Conservation (phyloP, 2,329 filamentous ascomycete species). For the Dendryphion nanum region DNA sequence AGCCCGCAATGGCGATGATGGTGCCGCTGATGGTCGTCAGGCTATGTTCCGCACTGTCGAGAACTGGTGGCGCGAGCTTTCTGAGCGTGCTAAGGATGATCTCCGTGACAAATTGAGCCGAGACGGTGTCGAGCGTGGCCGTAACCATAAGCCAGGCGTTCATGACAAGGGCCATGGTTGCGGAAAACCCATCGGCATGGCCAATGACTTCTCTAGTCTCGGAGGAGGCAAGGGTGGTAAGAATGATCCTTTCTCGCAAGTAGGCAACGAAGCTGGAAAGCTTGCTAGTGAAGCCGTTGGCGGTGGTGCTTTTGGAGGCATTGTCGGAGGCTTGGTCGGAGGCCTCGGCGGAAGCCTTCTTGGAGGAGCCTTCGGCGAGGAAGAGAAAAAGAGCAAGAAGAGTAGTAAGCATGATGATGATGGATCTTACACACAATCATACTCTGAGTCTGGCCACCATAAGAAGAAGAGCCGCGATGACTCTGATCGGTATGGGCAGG, state of each 20-base stretch:
- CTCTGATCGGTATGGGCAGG: conserved; percentile 58
- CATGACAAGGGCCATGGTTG: conserved; percentile 84
- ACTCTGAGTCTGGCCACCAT: conserved; percentile 61
- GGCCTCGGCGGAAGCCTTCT: conserved; percentile 62
- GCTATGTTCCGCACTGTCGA: conserved; percentile 79
- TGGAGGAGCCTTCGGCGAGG: conserved; percentile 55
- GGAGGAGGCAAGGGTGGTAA: conserved; percentile 45
- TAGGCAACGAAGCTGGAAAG: conserved; percentile 45
- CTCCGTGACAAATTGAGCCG: conserved; percentile 75
- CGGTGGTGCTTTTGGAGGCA: conserved; percentile 65
- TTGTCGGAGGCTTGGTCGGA: conserved; percentile 67
- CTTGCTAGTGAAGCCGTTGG: conserved; percentile 60
- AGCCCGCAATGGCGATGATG: conserved; percentile 67
- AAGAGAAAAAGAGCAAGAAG: conserved; percentile 55
- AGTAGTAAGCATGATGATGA: conserved; percentile 57
- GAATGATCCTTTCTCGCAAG: conserved; percentile 29
- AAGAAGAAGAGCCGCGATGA: conserved; percentile 29
- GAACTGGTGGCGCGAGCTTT: conserved; percentile 76
- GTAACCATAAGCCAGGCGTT: conserved; percentile 85
- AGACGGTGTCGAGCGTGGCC: conserved; percentile 70
- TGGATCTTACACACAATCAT: conserved; percentile 60
- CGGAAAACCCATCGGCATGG: conserved; percentile 74
- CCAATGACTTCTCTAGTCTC: conserved; percentile 52
- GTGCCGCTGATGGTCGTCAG: conserved; percentile 67
- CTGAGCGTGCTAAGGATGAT: conserved; percentile 60